Evolutionary conservation across 805 yeast genomes (phyloP).

Genomic region (Maudiozyma pseudohumilis): DNA sequence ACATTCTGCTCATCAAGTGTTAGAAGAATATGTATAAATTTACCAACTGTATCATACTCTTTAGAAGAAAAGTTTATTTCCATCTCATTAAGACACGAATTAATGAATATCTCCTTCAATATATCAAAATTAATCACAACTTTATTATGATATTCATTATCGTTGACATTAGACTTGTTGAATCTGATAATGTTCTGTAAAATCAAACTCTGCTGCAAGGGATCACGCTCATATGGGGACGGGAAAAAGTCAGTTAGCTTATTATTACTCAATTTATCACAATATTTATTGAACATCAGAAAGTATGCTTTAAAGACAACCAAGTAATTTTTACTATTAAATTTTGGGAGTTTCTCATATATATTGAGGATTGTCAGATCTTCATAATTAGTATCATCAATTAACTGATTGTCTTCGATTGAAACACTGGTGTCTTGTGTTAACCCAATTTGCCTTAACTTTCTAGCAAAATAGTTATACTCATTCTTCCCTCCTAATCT

Average conservation of each 20-base stretch:
- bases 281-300: constrained; percentile 14
- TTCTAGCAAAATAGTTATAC: constrained; percentile 12
- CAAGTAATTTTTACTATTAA: constrained; percentile 10
- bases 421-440: constrained; percentile 2
- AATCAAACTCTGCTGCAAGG: constrained; percentile 20
- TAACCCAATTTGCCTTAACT: constrained; percentile 17
- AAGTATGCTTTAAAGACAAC: constrained; percentile 11
- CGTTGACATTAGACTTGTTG: constrained; percentile 16
- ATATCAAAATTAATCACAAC: constrained; percentile 17
- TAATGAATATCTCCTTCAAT: constrained; percentile 52
- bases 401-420: constrained; percentile 1
- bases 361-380: constrained; percentile 9
- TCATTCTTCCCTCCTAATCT: constrained; percentile 14
- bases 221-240: constrained; percentile 17
- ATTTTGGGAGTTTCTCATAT: constrained; percentile 14
- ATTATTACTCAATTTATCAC: constrained; percentile 17
- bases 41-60: constrained; percentile 33
- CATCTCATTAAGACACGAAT: constrained; percentile 58
- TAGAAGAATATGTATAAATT: constrained; percentile 28
- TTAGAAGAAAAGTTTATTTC: constrained; percentile 44
- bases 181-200: constrained; percentile 15
- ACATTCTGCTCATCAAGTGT: constrained; percentile 31
- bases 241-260: constrained; percentile 21
- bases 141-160: constrained; percentile 11
- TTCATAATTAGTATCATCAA: constrained; percentile 3